Evolutionary conservation across 495 filamentous ascomycete species (phyloP), one percentile per base, ranked within the genome.

Genomic region (Penicillium manginii): DNA sequence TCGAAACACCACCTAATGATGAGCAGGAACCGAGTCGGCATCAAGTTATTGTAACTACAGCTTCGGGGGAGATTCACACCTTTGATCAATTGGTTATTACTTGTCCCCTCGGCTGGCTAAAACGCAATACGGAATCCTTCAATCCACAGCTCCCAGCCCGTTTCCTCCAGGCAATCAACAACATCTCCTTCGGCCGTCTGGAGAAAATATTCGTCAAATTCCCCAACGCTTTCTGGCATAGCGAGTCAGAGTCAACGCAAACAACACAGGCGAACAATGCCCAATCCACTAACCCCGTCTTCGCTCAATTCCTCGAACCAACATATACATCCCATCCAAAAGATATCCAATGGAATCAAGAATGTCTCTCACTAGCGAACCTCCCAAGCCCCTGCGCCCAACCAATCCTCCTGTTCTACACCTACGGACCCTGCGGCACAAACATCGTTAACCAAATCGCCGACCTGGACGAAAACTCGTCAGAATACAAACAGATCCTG

Each of bases 131-230:
- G 12, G 64, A 80, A 5, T 83, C 84, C 19, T 97, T 98, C 68
- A 68, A 68, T 2, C 94, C 94, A 5, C 47, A 60, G 1, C 80
- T 97, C 8, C 90, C 92, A 2, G 58, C 71, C 1, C 83, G 85
- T 10, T 76, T 98, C 14, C 64, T 70, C 21, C 75, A 85, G 61
- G 91, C 92, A 10, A 96, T 98, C 66, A 71, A 83, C 43, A 83
- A 79, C 54, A 88, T 97, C 60, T 88, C 89, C 42, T 97, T 96
- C 69, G 94, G 94, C 19, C 84, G 85, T 48, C 82, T 98, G 0
- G 94, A 98, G 72, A 97, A 98, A 75, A 84, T 93, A 26, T 97
- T 96, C 72, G 83, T 97, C 35, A 91, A 83, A 37, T 98, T 98
- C 70, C 88, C 90, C 2, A 74, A 68, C 7, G 85, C 94, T 2